Conservation (phyloP, 768 basidiomycete genomes). For the Mycena vulgaris region DNA sequence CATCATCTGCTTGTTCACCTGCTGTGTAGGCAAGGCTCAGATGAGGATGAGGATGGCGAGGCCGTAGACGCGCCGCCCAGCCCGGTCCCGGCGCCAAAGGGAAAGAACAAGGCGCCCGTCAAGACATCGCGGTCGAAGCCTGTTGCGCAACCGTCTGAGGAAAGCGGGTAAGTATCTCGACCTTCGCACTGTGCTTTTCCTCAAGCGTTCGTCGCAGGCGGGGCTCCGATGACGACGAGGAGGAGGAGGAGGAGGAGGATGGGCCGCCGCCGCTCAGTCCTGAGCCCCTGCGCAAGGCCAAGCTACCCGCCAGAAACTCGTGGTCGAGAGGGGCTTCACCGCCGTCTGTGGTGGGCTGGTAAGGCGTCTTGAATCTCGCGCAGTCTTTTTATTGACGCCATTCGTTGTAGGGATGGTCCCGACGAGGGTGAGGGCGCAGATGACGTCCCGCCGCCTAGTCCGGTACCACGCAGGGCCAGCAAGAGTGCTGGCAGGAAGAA, state of each 20-base stretch:
- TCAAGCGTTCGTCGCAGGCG: background rate
- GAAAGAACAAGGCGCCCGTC: too few species aligned
- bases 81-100: background rate
- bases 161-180: background rate
- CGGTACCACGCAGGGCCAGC: too few species aligned
- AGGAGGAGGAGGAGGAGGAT: constrained; percentile 5
- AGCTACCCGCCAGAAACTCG: background rate
- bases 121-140: background rate
- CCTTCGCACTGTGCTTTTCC: background rate
- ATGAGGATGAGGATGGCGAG: background rate
- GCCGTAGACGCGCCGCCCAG: background rate
- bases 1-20: background rate
- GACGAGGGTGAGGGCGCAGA: background rate
- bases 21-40: background rate
- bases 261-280: background rate
- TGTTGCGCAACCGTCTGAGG: background rate
- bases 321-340: background rate
- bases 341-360: constrained; percentile 18
- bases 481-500: too few species aligned
- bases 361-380: background rate
- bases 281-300: too few species aligned
- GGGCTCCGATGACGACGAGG: constrained; percentile 15
- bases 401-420: background rate
- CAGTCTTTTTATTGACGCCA: background rate
- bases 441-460: background rate